These are phyloP conservation scores for Geotrichum carabidarum DNA, from an alignment of 1,139 yeast species.

Conservation along the genomic window DNA sequence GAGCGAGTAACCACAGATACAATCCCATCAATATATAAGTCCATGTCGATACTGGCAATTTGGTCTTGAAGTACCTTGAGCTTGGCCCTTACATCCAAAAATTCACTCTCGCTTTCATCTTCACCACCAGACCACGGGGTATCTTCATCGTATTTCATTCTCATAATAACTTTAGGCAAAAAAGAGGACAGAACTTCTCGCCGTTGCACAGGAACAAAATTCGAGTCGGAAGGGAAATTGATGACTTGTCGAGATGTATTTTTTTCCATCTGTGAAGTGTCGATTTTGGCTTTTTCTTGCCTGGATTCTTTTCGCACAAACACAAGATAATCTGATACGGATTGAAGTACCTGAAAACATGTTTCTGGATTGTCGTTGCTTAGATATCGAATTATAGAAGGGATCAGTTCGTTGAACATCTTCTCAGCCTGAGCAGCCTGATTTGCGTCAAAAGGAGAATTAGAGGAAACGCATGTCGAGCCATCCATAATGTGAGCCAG, in stretches of 20 bases:
- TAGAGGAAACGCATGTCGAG: constrained; percentile 34
- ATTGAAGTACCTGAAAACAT: constrained; percentile 74
- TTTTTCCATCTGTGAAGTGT: constrained; percentile 27
- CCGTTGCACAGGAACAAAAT: constrained; percentile 37
- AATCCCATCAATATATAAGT: constrained; percentile 64
- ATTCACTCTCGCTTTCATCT: constrained; percentile 67
- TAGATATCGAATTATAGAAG: constrained; percentile 64
- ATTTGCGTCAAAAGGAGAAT: constrained; percentile 20
- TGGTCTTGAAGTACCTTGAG: constrained; percentile 79
- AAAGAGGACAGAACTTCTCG: constrained; percentile 54
- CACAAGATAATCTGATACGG: constrained; percentile 67
- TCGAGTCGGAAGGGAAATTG: constrained; percentile 32
- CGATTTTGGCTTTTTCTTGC: constrained; percentile 30
- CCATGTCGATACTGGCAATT: constrained; percentile 69
- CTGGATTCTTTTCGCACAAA: constrained; percentile 56
- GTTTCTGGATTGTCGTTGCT: constrained; percentile 85
- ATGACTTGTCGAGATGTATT: constrained; percentile 28
- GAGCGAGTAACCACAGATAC: constrained; percentile 62
- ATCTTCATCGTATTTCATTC: constrained; percentile 74
- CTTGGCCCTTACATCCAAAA: constrained; percentile 67
- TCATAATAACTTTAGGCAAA: constrained; percentile 63
- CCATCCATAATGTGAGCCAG: constrained; percentile 60
- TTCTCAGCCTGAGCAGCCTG: constrained; percentile 38
- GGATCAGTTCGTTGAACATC: constrained; percentile 59
- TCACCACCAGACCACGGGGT: constrained; percentile 46